phyloP scores from a whole-genome alignment of 805 yeast genomes.

The Ascoidea tarda region DNA sequence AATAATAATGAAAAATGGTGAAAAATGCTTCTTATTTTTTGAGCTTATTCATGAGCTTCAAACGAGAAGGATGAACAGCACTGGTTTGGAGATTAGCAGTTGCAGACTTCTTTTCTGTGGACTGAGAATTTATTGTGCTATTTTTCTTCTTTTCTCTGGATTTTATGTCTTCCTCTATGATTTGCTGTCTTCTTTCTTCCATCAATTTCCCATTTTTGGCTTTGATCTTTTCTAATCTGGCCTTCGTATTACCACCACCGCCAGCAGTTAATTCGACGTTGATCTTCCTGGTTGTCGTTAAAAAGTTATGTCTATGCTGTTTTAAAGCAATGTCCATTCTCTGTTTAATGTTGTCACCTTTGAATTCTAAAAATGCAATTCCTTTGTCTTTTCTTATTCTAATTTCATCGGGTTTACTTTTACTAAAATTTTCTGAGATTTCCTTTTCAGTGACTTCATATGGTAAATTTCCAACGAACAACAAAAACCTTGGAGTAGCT shows the following conservation, averaged over 20 bases:
- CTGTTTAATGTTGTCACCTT: constrained; percentile 20
- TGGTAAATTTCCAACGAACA: constrained; percentile 88
- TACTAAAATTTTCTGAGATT: constrained; percentile 57
- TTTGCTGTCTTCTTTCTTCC: constrained; percentile 43
- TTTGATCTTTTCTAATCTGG: constrained; percentile 54
- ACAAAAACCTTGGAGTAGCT: constrained; percentile 52
- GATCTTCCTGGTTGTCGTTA: constrained; percentile 48
- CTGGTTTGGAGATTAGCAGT: not conserved
- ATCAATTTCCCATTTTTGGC: constrained; percentile 65
- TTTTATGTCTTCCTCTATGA: not conserved
- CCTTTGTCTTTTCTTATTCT: constrained; percentile 79
- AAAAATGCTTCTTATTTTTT: not conserved
- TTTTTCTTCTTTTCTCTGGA: not conserved
- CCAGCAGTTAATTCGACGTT: constrained; percentile 96
- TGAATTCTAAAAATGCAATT: constrained; percentile 82
- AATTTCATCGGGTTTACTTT: constrained; percentile 56
- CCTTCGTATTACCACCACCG: constrained; percentile 85
- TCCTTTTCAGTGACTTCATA: constrained; percentile 51
- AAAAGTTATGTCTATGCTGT: constrained; percentile 61
- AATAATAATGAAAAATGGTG: not conserved
- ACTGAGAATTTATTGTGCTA: not conserved
- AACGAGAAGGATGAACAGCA: constrained; percentile 11
- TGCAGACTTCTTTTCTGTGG: not conserved
- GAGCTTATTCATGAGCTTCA: constrained; percentile 4
- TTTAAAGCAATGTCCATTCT: constrained; percentile 76